Base-by-base conservation (phyloP, 805 yeast genomes). In the Ogataea pini region DNA sequence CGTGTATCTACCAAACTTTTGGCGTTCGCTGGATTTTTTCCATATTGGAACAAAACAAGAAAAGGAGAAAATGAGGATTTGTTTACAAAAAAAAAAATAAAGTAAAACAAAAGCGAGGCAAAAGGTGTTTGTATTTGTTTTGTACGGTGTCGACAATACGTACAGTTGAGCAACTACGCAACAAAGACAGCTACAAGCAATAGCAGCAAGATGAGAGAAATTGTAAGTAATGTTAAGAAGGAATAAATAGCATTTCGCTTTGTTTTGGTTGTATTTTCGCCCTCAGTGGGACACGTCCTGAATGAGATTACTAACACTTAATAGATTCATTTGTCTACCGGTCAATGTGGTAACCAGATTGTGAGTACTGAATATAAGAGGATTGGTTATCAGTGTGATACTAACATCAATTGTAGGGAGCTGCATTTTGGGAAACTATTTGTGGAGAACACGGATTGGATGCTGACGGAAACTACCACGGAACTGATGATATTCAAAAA, bases 261-360 rank as follows among this genome's bases (percentile, higher is more conserved):
- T 12, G 31, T 12, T 28, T 13, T 28, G 13, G 31, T 13, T 28
- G n/a, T 12, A 4, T 28, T 4, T 28, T 13, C 31, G 14, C 13
- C 31, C 31, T 28, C 14, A 28, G 34, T n/a, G 34, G n/a, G 34
- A 16, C 32, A 28, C 31, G 31, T 12, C 9, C 4, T 28, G 31
- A 13, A n/a, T 12, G 31, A 29, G 14, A 32, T 31, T 47, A 55
- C 57, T 57, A 57, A 55, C 59, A 14, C 16, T 19, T 18, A 50
- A n/a, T 70, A 85, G 94, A 89, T 91, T 71, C 97, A 91, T 73
- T 80, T 91, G 71, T 91, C 97, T 50, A 86, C 96, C 49, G 98
- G 98, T 72, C 98, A 91, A 77, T 90, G 97, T 82, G 97, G 97
- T 83, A 91, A 91, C 81, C 98, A 91, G 76, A 89, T 91, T 60